A percentile compares a stretch with the other conserved stretches of the same genome.
Evolutionary conservation across 2,329 filamentous ascomycete genomes (phyloP).

Genomic region (Hirsutella rhossiliensis): DNA sequence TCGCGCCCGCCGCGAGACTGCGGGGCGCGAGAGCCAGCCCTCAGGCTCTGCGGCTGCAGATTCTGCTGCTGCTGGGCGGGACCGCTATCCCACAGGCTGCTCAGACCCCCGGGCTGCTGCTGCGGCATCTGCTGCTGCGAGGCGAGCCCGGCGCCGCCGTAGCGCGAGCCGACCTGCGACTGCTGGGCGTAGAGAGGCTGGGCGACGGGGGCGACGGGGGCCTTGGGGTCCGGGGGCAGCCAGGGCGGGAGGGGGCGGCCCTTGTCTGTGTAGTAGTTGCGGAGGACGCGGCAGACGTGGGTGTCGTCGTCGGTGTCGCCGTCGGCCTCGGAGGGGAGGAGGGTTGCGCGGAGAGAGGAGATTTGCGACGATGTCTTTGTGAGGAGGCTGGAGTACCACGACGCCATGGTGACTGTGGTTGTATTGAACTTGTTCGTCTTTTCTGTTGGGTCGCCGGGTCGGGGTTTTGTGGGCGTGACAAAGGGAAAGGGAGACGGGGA

Average conservation of each 20-base stretch:
- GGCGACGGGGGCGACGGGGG: constrained; percentile 29
- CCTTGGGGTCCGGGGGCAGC: constrained; percentile 83
- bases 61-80: constrained; percentile 17
- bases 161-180: constrained; percentile 37
- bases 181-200: constrained; percentile 40
- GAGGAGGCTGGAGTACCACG: constrained; percentile 68
- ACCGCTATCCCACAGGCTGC: constrained; percentile 45
- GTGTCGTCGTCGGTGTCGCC: constrained; percentile 80
- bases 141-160: constrained; percentile 24
- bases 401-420: constrained; percentile 42
- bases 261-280: constrained; percentile 87
- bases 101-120: constrained; percentile 25
- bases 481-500: too few species aligned
- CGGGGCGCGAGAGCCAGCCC: constrained; percentile 27
- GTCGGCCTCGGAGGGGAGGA: constrained; percentile 53
- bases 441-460: background rate
- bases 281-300: constrained; percentile 85
- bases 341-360: constrained; percentile 54
- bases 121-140: constrained; percentile 23
- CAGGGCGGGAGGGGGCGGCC: constrained; percentile 69
- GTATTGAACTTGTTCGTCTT: background rate
- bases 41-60: constrained; percentile 29
- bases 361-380: constrained; percentile 54
- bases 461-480: too few species aligned
- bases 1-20: constrained; percentile 17